Percentiles rank a stretch among this genome's conserved stretches.
Evolutionary conservation across 1,284 basidiomycete species (phyloP).

Genomic region (Melampsora larici-populina): DNA sequence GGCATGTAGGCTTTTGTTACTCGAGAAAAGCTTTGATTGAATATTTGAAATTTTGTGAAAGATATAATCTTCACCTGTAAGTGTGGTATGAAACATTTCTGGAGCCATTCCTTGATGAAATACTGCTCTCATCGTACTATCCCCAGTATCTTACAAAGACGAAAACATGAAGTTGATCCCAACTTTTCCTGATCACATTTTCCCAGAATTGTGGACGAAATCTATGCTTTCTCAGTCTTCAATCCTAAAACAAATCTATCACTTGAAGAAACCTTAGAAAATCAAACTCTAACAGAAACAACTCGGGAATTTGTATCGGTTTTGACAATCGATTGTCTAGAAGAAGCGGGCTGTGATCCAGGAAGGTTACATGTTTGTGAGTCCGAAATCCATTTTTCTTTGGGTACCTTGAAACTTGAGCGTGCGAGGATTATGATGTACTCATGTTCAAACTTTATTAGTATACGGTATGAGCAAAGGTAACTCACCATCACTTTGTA

Average conservation of each 20-base stretch:
- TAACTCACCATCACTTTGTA: neutral
- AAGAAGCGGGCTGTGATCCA: slow-evolving; percentile 3
- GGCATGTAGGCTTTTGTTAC: slow-evolving; percentile 6
- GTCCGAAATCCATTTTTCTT: neutral
- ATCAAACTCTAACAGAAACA: neutral
- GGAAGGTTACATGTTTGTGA: neutral
- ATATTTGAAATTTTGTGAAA: slow-evolving; percentile 26
- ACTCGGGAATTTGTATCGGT: neutral
- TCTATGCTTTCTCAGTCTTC: slow-evolving; percentile 34
- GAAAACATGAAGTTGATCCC: neutral
- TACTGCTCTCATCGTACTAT: neutral
- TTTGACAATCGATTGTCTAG: neutral
- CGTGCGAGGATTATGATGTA: neutral
- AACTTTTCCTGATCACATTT: neutral
- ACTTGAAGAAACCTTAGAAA: neutral
- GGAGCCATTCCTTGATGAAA: neutral
- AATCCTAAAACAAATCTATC: neutral
- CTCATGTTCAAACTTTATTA: neutral
- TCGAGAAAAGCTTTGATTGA: slow-evolving; percentile 10
- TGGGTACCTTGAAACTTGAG: neutral
- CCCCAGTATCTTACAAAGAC: neutral
- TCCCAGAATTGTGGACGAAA: slow-evolving; percentile 29
- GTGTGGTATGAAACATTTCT: neutral
- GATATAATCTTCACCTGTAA: slow-evolving; percentile 30
- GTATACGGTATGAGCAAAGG: slow-evolving; percentile 8